Percentiles rank a stretch among this genome's conserved stretches.
phyloP scores from a whole-genome alignment of 108 stramenopile genomes.

The Seminavis robusta region DNA sequence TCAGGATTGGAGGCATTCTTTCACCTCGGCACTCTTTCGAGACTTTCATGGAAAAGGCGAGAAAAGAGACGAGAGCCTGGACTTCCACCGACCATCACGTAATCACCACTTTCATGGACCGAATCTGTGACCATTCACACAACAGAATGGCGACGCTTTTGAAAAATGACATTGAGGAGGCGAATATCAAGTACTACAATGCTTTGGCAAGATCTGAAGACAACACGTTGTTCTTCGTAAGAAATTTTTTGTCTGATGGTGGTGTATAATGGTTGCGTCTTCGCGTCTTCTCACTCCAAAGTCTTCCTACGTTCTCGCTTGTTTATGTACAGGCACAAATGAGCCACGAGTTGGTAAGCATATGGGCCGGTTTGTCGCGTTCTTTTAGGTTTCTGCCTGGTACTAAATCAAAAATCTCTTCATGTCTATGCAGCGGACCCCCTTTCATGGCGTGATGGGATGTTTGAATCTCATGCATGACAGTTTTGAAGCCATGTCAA shows the following conservation, averaged over 20 bases:
- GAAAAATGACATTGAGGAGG: conserved; percentile 6
- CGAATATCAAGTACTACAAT: conserved; percentile 10
- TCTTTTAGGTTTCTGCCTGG: no score
- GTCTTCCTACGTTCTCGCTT: background rate
- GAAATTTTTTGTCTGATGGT: background rate
- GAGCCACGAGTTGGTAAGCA: no score
- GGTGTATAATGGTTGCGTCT: background rate
- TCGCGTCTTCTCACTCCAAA: no score
- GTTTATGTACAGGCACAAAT: background rate
- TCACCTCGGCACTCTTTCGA: conserved; percentile 16
- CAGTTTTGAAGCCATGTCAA: background rate
- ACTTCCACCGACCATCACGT: conserved; percentile 7
- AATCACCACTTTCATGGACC: conserved; percentile 5
- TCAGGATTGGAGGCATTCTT: conserved; percentile 20
- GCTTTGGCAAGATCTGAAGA: conserved; percentile 1
- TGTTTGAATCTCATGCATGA: background rate
- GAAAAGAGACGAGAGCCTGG: conserved; percentile 13
- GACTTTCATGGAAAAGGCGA: conserved; percentile 17
- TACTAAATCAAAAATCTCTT: no score
- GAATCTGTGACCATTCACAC: conserved; percentile 13
- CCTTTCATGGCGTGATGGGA: conserved; percentile 1
- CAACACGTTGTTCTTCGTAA: no score
- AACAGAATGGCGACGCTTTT: conserved; percentile 2
- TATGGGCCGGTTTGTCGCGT: no score
- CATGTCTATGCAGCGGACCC: conserved; percentile 2